These are phyloP conservation scores for Suaeda aralocaspica DNA, from an alignment of 148 eudicot genomes.

Conservation along the genomic window DNA sequence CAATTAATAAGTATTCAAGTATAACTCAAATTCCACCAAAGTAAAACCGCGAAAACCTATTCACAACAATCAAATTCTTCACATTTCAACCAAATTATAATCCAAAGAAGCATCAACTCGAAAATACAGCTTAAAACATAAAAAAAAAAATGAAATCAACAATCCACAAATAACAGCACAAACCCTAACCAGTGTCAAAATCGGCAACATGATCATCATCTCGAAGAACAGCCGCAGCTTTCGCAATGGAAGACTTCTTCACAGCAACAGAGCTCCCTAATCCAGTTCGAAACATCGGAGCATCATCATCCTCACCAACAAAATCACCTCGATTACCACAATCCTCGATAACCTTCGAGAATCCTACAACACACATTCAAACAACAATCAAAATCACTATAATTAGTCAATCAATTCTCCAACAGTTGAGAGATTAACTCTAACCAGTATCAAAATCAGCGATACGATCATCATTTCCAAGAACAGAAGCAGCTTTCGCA, in stretches of 20 bases:
- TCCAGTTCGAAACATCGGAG: conserved; percentile 53
- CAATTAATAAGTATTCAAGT: too few species aligned
- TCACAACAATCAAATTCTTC: not conserved
- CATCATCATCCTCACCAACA: conserved; percentile 10
- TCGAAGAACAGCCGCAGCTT: conserved; percentile 48
- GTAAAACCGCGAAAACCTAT: not conserved
- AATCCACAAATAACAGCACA: not conserved
- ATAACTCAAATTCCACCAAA: not conserved
- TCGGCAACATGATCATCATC: conserved; percentile 29
- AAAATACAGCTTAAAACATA: not conserved
- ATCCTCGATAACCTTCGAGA: conserved; percentile 40
- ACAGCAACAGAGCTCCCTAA: conserved; percentile 46
- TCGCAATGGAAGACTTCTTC: conserved; percentile 47
- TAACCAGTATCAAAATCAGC: conserved; percentile 17
- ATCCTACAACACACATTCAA: conserved; percentile 31
- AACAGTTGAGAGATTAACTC: too few species aligned
- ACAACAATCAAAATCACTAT: not conserved
- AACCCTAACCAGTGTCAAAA: conserved; percentile 22
- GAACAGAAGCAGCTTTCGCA: conserved; percentile 47
- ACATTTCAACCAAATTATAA: not conserved
- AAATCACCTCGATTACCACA: conserved; percentile 7
- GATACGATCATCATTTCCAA: conserved; percentile 35
- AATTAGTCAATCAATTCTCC: not conserved
- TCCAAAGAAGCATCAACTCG: not conserved
- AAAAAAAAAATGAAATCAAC: not conserved